Evolutionary conservation across 1,139 yeast species (phyloP), one percentile per base, ranked within the genome.

Genomic region (Geotrichum bryndzae): DNA sequence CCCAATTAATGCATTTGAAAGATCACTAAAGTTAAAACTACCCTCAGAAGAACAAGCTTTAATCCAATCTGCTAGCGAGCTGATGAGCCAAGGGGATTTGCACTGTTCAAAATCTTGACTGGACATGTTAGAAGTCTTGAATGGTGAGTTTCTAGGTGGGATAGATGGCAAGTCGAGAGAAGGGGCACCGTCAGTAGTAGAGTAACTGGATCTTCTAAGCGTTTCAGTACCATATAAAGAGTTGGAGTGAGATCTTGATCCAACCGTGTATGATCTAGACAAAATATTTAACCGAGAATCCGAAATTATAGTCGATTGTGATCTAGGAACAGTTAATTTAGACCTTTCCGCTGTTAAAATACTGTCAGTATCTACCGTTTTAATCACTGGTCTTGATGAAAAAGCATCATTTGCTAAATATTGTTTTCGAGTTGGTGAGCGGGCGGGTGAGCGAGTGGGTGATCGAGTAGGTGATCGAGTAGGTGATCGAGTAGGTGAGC

Each of bases 41-140:
- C 88, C 77, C 27, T 66, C 68, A n/a, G 58, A 54, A 6, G 69
- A 70, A 4, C 63, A 64, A 5, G 63, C 41, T 10, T 62, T 57
- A 10, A 74, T 62, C 78, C 78, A 75, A 13, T 58, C 53, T 0
- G 73, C 68, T 2, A 88, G 66, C 57, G 77, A 72, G 57, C 82
- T 74, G 69, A 82, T 67, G 61, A 82, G 68, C 79, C 80, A 78
- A 72, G 86, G 85, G 77, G 82, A 69, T 61, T 69, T 70, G 74
- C 90, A 74, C 74, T 76, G 70, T 66, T 78, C 72, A 51, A 69
- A 71, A 56, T 76, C 78, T 33, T 67, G 54, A 68, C 75, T 64
- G 72, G 74, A 55, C 75, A 80, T 81, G 80, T 80, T 56, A 74
- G 77, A 63, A 61, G 75, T 57, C 61, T 69, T 72, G 80, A 83